Evolutionary conservation across 2,329 filamentous ascomycete species (phyloP).

Genomic region (Fonsecaea pedrosoi): DNA sequence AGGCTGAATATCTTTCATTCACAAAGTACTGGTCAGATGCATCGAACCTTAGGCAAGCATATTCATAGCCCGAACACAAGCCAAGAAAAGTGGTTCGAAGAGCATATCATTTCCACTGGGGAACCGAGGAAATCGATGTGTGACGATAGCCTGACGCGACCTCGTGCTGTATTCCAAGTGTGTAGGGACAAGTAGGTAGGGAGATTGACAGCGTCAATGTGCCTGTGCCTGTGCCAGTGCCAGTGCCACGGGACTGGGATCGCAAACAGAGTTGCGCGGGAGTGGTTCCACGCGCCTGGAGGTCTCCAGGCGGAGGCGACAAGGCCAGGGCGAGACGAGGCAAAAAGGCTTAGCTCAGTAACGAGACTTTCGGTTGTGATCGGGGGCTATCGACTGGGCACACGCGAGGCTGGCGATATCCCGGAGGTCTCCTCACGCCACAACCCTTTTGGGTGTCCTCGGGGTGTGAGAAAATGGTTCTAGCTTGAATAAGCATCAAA

Average conservation of each 20-base stretch:
- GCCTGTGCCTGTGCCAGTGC: too few relatives aligned
- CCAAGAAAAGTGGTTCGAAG: too few relatives aligned
- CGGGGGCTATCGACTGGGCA: not conserved
- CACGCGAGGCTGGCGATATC: not conserved
- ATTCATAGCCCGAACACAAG: too few relatives aligned
- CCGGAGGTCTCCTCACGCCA: not conserved
- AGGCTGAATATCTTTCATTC: too few relatives aligned
- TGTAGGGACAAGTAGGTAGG: too few relatives aligned
- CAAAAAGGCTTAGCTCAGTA: not conserved
- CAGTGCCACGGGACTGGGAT: not conserved
- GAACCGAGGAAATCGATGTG: too few relatives aligned
- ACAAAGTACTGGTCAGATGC: too few relatives aligned
- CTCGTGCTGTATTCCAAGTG: too few relatives aligned
- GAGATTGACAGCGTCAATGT: not conserved
- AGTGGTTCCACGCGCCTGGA: not conserved
- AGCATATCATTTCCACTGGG: too few relatives aligned
- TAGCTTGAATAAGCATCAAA: not conserved
- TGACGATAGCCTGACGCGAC: too few relatives aligned
- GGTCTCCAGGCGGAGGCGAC: not conserved
- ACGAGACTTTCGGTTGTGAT: not conserved
- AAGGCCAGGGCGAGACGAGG: not conserved
- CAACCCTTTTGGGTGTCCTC: not conserved
- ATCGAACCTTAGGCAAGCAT: too few relatives aligned
- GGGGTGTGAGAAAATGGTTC: not conserved
- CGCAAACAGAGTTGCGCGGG: not conserved